phyloP scores from a whole-genome alignment of 2,329 filamentous ascomycete genomes.

The Fusarium sp. region DNA sequence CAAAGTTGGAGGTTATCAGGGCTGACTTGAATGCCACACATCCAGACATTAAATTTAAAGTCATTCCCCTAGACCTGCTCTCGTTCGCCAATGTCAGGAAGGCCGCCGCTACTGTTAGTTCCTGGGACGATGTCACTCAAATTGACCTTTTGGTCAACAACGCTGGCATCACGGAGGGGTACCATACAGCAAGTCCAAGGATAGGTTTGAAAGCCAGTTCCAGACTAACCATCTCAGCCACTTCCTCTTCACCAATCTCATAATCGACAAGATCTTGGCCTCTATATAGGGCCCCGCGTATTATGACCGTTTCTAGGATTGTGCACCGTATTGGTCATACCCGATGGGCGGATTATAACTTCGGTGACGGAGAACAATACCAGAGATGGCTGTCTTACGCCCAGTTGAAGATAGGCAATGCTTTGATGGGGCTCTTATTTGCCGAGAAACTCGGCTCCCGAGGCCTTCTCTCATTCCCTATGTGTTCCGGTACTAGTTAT shows the following conservation, averaged over 20 bases:
- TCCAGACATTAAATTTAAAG: background rate
- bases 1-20: background rate
- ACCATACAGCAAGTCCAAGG: slow-evolving; percentile 9
- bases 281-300: background rate
- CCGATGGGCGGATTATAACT: background rate
- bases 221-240: slow-evolving; percentile 33
- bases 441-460: background rate
- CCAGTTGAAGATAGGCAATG: background rate
- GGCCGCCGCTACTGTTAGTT: background rate
- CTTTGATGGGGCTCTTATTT: background rate
- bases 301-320: background rate
- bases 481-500: background rate
- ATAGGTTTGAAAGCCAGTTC: slow-evolving; percentile 34
- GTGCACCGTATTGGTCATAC: background rate
- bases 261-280: slow-evolving; percentile 1
- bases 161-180: slow-evolving; percentile 35
- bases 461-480: background rate
- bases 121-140: background rate
- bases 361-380: background rate
- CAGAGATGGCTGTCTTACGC: background rate
- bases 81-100: background rate
- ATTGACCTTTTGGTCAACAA: too few relatives aligned
- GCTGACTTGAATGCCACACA: background rate
- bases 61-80: background rate
- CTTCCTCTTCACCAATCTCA: slow-evolving; percentile 27